Evolutionary conservation across 371 early-diverging fungal species (phyloP), one percentile per base, ranked within the genome.

Genomic region (Cokeromyces recurvatus): DNA sequence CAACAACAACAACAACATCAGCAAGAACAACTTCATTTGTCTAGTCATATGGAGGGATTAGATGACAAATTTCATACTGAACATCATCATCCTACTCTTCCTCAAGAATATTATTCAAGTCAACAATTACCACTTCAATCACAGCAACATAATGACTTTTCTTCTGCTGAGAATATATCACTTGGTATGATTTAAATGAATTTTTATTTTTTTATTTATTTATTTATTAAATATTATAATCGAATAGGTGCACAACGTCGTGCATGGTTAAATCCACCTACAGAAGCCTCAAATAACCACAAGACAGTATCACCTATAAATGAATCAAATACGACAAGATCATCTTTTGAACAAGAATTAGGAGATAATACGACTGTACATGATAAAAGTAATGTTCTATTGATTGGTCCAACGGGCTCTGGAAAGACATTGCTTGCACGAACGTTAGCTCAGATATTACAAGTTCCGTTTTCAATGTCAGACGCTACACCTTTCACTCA

Each of bases 401-500:
- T 94, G 43, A 55, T 92, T 10, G 94, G 94, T 2, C 94, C 94
- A 0, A 87, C 90, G 2, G 91, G 91, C 1, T 90, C 90, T 65
- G 59, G 59, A 19, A 91, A 92, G 58, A 94, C 95, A 7, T 65
- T 94, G 32, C 61, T 93, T 12, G 93, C 90, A 3, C 81, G 83
- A 52, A 92, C 92, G 7, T 59, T 91, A 22, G 94, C 95, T 16
- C 79, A 90, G 48, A 71, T 91, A 2, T 77, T 94, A 23, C 79
- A 91, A 31, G 94, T 94, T 0, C 94, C 95, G 1, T 92, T 92
- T 51, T 89, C 91, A 0, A 87, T 91, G 74, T 88, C 87, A n/a
- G 95, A 94, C 59, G 95, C 95, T 3, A 94, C 93, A 1, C 86
- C 92, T 9, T 84, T 94, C 51, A 94, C 95, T 8, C 92, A 92